These are phyloP conservation scores for Galerina marginata DNA, from an alignment of 768 basidiomycete species.

Conservation along the genomic window DNA sequence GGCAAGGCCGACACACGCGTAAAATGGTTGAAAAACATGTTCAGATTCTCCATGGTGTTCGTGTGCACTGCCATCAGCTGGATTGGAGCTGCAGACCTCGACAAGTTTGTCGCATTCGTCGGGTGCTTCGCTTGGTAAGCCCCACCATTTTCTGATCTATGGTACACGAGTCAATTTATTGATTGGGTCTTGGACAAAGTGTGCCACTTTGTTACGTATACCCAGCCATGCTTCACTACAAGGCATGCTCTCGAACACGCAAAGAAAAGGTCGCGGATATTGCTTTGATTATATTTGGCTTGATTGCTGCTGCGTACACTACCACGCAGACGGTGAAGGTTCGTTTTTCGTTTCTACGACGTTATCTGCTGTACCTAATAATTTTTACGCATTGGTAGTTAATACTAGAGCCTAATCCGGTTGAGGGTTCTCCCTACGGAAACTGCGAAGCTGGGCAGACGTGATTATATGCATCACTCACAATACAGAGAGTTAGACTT, in stretches of 20 bases:
- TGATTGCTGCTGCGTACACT: constrained; percentile 76
- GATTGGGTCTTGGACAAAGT: constrained; percentile 41
- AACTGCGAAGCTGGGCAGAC: constrained; percentile 29
- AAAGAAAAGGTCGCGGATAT: constrained; percentile 73
- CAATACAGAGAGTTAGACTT: neutral
- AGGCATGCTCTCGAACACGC: constrained; percentile 77
- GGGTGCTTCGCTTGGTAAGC: constrained; percentile 93
- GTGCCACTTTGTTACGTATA: constrained; percentile 95
- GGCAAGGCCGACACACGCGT: constrained; percentile 82
- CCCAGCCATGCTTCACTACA: constrained; percentile 92
- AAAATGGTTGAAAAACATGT: constrained; percentile 97
- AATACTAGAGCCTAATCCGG: constrained; percentile 56
- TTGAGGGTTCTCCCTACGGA: constrained; percentile 42
- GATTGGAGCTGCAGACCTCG: constrained; percentile 85
- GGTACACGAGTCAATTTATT: neutral
- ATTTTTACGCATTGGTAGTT: constrained; percentile 43
- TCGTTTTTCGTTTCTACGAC: constrained; percentile 26
- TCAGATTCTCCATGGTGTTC: constrained; percentile 76
- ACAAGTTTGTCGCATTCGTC: constrained; percentile 94
- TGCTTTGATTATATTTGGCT: constrained; percentile 76
- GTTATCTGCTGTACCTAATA: neutral
- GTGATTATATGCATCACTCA: neutral
- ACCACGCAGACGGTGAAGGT: constrained; percentile 80
- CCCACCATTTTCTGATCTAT: neutral
- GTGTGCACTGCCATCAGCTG: constrained; percentile 84